Evolutionary conservation across 305 asterid genomes (phyloP), one percentile per base, ranked within the genome.

Genomic region (Fraxinus nigra): DNA sequence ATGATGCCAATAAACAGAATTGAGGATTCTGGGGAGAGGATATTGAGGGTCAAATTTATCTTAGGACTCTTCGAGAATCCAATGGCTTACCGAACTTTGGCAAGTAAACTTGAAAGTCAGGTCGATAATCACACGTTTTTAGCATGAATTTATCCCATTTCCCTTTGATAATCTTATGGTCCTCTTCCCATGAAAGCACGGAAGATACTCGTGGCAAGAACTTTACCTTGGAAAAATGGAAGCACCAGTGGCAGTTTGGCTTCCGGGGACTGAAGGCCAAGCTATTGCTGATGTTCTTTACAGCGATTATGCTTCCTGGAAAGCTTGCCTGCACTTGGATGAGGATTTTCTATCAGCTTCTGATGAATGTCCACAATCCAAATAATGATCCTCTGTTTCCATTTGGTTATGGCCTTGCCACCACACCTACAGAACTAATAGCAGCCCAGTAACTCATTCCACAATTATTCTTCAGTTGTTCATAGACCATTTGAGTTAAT

Each of bases 241-340:
- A 69, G 88, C 88, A 0, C 80, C 87, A 0, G 85, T 86, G 4
- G 92, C 92, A 69, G 92, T 90, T 22, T 89, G 90, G 92, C 86
- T 87, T 32, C 92, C 90, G 0, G 90, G 92, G 2, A 82, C 83
- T 2, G 92, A 89, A 83, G 92, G 90, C 16, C 89, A 87, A 75
- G 92, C 90, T 13, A 87, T 89, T 34, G 82, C 88, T 22, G 92
- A 87, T 78, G 88, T 81, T 77, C 80, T 87, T n/a, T 89, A 87
- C 48, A 90, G 92, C 0, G 87, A 89, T 46, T 87, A 85, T 43
- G 83, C 86, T 9, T 89, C 87, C 85, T 0, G 88, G 89, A 18
- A 88, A 82, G 67, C 26, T 56, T n/a, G 67, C 67, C 22, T 9
- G 26, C 67, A 56, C 28, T 56, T 56, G 67, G 67, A 20, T 59